Conservation (phyloP, 225 moss, liverwort and hornwort species). For the Rhytidiadelphus loreus region DNA sequence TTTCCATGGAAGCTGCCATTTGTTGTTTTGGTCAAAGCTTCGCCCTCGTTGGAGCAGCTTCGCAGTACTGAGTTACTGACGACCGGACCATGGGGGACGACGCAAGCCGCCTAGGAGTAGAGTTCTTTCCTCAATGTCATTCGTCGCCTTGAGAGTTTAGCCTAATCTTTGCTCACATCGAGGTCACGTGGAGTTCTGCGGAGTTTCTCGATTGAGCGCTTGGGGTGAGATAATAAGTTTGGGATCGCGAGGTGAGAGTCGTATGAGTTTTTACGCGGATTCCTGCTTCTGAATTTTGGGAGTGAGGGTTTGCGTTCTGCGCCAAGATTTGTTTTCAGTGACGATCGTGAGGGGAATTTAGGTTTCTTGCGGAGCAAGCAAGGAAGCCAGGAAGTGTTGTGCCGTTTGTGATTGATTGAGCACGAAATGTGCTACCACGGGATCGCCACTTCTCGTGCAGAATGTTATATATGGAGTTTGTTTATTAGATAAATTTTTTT, state of each 20-base stretch:
- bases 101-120: not conserved
- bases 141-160: not conserved
- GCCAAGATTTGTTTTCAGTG: not conserved
- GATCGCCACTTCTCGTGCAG: not conserved
- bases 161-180: not conserved
- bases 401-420: not conserved
- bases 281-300: not conserved
- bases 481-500: not conserved
- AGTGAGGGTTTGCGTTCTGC: not conserved
- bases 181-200: not conserved
- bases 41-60: not conserved
- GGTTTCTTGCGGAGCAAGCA: constrained; percentile 5
- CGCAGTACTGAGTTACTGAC: not conserved
- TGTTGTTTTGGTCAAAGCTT: constrained; percentile 3
- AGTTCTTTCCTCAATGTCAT: not conserved
- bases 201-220: not conserved
- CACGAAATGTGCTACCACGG: not conserved
- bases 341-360: not conserved
- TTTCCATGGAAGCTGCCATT: not conserved
- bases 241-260: not conserved
- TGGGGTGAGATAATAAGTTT: not conserved
- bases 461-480: not conserved
- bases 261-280: not conserved
- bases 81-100: not conserved
- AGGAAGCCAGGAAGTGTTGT: not conserved